A percentile compares a stretch with the other conserved stretches of the same genome.
These are phyloP conservation scores for Lagenaria siceraria DNA, from an alignment of 306 rosid genomes.

Conservation along the genomic window DNA sequence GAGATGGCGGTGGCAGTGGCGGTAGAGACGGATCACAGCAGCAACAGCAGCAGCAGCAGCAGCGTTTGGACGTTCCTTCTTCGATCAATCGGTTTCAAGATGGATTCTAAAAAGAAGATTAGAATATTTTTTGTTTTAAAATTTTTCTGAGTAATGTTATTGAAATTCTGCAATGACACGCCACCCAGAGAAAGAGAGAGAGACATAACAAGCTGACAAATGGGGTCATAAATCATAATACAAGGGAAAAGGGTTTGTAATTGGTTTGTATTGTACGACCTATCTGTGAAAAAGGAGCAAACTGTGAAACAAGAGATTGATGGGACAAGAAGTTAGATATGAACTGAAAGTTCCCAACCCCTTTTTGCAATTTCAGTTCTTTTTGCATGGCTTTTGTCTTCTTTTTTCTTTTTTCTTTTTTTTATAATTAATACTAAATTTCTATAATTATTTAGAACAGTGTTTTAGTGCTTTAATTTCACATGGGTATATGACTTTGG, in stretches of 20 bases:
- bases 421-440: background rate
- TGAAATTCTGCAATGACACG: constrained; percentile 27
- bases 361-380: constrained; percentile 27
- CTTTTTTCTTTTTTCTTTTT: background rate
- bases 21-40: constrained; percentile 34
- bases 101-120: constrained; percentile 39
- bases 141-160: background rate
- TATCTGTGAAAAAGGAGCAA: background rate
- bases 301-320: constrained; percentile 11
- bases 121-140: background rate
- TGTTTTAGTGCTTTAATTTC: background rate
- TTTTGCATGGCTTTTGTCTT: constrained; percentile 31
- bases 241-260: constrained; percentile 14
- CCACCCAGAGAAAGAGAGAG: constrained; percentile 23
- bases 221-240: constrained; percentile 43
- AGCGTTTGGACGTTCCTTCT: constrained; percentile 35
- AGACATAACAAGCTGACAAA: constrained; percentile 53
- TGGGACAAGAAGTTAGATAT: constrained; percentile 50
- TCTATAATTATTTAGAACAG: background rate
- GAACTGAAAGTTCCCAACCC: constrained; percentile 43
- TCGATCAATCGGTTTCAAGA: constrained; percentile 86
- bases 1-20: constrained; percentile 11
- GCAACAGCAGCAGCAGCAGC: constrained; percentile 37
- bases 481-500: no score
- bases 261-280: constrained; percentile 15